These are phyloP conservation scores for Oryza meyeriana DNA, from an alignment of 176 grass and related monocot genomes.

Conservation along the genomic window DNA sequence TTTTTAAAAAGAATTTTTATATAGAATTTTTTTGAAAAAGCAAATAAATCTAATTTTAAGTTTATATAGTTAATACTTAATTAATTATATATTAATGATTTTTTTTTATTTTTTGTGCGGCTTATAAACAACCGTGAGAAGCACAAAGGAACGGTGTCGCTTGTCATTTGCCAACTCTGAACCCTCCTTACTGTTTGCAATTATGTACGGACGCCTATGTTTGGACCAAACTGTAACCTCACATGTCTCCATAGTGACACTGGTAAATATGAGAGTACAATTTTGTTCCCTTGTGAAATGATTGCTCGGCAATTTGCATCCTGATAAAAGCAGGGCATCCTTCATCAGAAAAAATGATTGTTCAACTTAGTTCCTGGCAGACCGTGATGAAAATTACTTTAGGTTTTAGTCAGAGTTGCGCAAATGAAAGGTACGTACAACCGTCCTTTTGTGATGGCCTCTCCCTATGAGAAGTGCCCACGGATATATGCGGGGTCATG, in stretches of 20 bases:
- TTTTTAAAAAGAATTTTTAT: no score
- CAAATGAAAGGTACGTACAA: background rate
- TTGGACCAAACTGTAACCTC: background rate
- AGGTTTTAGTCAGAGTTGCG: background rate
- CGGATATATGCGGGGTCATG: background rate
- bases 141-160: no score
- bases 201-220: background rate
- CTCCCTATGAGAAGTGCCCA: background rate
- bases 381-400: no score
- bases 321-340: background rate
- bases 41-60: no score
- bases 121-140: no score
- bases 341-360: no score
- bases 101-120: no score
- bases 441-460: background rate
- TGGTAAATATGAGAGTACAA: background rate
- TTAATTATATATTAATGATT: no score
- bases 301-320: background rate
- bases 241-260: no score
- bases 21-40: no score
- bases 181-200: background rate
- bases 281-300: background rate
- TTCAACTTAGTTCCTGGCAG: no score
- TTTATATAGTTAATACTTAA: no score
- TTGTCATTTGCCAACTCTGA: background rate